Percentiles rank a stretch among this genome's conserved stretches.
These are phyloP conservation scores for Phytophthora agathidicida DNA, from an alignment of 352 stramenopile species.

Conservation along the genomic window DNA sequence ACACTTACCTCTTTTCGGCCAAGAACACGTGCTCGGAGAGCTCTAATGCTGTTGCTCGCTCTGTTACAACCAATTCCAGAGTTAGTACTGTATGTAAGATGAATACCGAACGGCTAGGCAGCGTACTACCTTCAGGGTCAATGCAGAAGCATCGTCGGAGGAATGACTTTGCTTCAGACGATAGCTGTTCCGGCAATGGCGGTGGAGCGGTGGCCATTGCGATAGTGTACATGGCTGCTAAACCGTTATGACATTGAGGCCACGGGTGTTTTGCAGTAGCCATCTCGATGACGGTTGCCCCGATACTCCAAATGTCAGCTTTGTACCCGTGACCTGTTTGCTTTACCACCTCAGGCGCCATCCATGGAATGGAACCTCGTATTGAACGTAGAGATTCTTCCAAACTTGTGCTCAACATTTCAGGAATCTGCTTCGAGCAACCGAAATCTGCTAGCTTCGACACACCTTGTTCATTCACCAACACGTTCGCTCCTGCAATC, in stretches of 20 bases:
- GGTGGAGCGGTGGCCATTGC: conserved; percentile 59
- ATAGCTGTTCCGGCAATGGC: conserved; percentile 58
- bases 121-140: conserved; percentile 69
- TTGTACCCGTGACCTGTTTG: conserved; percentile 80
- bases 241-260: conserved; percentile 60
- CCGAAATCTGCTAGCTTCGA: conserved; percentile 92
- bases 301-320: conserved; percentile 85
- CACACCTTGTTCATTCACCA: conserved; percentile 88
- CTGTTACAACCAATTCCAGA: conserved; percentile 28
- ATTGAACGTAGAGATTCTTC: conserved; percentile 85
- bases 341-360: conserved; percentile 81
- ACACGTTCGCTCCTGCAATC: conserved; percentile 79
- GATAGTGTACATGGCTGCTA: conserved; percentile 76
- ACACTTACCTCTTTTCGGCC: conserved; percentile 32
- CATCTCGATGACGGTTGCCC: conserved; percentile 83
- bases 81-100: no score
- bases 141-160: conserved; percentile 75
- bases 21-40: conserved; percentile 68
- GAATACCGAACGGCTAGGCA: no score
- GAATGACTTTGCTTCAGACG: conserved; percentile 57
- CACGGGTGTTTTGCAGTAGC: conserved; percentile 76
- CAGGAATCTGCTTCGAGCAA: conserved; percentile 87
- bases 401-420: conserved; percentile 80
- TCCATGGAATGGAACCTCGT: conserved; percentile 86
- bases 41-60: conserved; percentile 69